Percentiles rank a stretch among this genome's conserved stretches.
phyloP scores from a whole-genome alignment of 768 basidiomycete species.

The Tulasnella sp. region DNA sequence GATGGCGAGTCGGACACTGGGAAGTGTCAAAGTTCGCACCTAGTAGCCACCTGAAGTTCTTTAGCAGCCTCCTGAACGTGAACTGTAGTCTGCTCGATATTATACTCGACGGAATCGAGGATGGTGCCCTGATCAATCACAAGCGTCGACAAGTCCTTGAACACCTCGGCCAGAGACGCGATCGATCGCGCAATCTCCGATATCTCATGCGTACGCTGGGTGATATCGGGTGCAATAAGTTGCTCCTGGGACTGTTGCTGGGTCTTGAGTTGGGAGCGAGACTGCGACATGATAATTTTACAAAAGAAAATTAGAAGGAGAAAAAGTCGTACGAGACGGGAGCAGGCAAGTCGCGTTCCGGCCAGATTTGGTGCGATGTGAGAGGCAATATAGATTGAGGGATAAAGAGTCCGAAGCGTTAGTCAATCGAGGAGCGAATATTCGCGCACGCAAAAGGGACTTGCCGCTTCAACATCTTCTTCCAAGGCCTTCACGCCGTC shows the following conservation, averaged over 20 bases:
- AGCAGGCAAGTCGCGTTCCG: too few species aligned
- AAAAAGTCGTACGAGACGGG: background rate
- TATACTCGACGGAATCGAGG: constrained; percentile 93
- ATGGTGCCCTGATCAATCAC: constrained; percentile 98
- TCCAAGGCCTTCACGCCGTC: constrained; percentile 78
- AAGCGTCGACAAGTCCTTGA: constrained; percentile 85
- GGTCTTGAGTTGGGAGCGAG: constrained; percentile 27
- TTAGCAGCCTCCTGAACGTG: constrained; percentile 74
- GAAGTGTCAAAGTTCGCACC: constrained; percentile 42
- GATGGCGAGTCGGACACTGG: background rate
- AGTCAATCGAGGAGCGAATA: too few species aligned
- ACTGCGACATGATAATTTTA: background rate
- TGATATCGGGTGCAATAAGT: constrained; percentile 30
- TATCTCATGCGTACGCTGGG: constrained; percentile 55
- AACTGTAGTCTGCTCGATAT: constrained; percentile 82
- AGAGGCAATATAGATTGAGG: background rate
- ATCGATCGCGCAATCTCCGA: constrained; percentile 88
- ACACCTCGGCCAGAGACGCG: constrained; percentile 81
- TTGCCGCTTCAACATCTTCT: constrained; percentile 80
- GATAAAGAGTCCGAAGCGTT: background rate
- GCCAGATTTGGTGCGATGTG: background rate
- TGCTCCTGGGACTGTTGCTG: constrained; percentile 31
- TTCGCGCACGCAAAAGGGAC: constrained; percentile 25
- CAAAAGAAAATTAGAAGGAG: background rate
- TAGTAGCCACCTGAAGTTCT: constrained; percentile 71